phyloP scores from a whole-genome alignment of 2,329 filamentous ascomycete species.

The Knufia petricola region DNA sequence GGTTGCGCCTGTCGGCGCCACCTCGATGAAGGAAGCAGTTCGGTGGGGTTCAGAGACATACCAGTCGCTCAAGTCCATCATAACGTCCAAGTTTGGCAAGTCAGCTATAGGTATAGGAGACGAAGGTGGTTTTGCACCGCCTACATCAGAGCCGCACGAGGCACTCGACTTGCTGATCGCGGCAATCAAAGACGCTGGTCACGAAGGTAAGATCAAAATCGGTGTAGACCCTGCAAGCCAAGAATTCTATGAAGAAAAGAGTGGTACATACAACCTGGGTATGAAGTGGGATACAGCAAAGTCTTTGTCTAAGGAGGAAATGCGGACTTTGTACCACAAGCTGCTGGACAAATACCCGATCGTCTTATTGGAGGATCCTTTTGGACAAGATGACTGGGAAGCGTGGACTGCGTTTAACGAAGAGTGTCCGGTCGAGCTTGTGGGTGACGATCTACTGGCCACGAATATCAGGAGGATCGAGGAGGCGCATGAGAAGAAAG shows the following conservation, averaged over 20 bases:
- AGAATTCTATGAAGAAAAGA: conserved; percentile 29
- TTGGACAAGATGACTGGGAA: conserved; percentile 34
- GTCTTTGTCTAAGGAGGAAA: conserved; percentile 21
- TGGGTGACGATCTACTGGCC: conserved; percentile 34
- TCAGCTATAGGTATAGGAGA: conserved; percentile 29
- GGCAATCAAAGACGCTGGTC: conserved; percentile 24
- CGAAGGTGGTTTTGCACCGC: conserved; percentile 31
- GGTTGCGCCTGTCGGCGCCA: conserved; percentile 36
- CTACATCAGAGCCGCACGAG: conserved; percentile 28
- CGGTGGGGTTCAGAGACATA: conserved; percentile 29
- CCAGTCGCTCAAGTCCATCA: conserved; percentile 26
- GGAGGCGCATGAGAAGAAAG: conserved; percentile 29
- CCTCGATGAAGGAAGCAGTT: conserved; percentile 23
- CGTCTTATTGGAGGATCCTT: conserved; percentile 34
- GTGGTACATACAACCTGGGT: conserved; percentile 28
- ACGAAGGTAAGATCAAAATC: conserved; percentile 30
- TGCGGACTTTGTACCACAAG: conserved; percentile 26
- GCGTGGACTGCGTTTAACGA: conserved; percentile 30
- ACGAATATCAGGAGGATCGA: conserved; percentile 31
- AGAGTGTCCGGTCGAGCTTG: conserved; percentile 28
- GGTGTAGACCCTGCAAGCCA: conserved; percentile 35
- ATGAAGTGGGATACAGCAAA: conserved; percentile 28
- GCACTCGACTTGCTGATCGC: conserved; percentile 27
- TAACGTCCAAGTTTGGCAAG: conserved; percentile 26
- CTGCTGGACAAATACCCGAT: conserved; percentile 31